Evolutionary conservation across 495 filamentous ascomycete species (phyloP), one percentile per base, ranked within the genome.

Genomic region (Evernia prunastri): DNA sequence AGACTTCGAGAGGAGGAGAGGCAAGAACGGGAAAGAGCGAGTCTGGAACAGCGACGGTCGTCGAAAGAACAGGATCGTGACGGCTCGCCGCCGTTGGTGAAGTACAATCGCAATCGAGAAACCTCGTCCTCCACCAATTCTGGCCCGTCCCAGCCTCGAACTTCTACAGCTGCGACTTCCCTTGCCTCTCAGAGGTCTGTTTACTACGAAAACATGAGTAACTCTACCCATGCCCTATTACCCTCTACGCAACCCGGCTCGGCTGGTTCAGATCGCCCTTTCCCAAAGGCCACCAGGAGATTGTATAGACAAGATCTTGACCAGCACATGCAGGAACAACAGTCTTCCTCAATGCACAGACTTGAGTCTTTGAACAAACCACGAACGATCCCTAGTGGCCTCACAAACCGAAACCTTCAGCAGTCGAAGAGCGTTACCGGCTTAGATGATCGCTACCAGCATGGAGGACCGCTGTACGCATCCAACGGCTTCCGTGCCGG

Each of bases 81-180:
- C 79, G 36, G 56, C 60, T 88, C 87, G 2, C 82, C 85, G 15
- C 82, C 86, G 4, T 69, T 79, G 10, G 79, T 80, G 23, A 80
- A 78, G 29, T 91, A 86, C 65, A 89, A 88, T 63, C 83, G 81
- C 59, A 89, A 93, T 64, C 80, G 93, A 11, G 90, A 90, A 63
- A 97, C 94, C 0, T 84, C 83, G 15, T 97, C 93, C 8, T 96
- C 94, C 0, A 93, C 89, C 0, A 89, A 87, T 27, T 96, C 92
- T 1, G 85, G 80, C 3, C 84, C 85, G 27, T 84, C 83, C 8
- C 80, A 86, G 59, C 83, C 83, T 31, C 86, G 90, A 17, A 85
- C 82, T 18, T 97, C 94, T 2, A 96, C 94, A 23, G 92, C 91
- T 45, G 94, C 92, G 8, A 97, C 93, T 7, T 98, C 94, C 0